A percentile compares a stretch with the other conserved stretches of the same genome.
Conservation (phyloP, 768 basidiomycete genomes). For the Lyophyllum decastes region DNA sequence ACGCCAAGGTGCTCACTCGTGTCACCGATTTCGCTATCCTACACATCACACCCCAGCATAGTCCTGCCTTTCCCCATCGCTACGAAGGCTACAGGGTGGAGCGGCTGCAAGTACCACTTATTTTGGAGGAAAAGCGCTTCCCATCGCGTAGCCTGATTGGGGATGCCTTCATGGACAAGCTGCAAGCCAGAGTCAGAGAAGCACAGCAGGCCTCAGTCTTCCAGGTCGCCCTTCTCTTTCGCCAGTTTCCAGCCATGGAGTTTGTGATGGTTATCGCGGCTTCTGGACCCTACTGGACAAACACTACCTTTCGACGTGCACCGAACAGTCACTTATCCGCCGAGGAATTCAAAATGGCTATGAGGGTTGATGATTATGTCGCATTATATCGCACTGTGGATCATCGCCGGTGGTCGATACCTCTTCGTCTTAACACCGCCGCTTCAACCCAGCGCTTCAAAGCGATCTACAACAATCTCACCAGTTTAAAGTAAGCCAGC, state of each 20-base stretch:
- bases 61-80: neutral
- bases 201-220: neutral
- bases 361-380: neutral
- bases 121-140: neutral
- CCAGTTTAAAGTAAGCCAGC: neutral
- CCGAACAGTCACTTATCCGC: neutral
- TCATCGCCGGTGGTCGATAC: neutral
- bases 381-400: neutral
- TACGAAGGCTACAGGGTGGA: neutral
- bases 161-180: neutral
- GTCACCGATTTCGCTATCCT: slow-evolving; percentile 1
- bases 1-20: neutral
- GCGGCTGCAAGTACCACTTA: neutral
- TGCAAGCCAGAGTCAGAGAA: neutral
- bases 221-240: neutral
- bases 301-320: neutral
- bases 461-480: neutral
- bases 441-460: neutral
- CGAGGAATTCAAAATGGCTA: neutral
- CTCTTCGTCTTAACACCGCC: neutral
- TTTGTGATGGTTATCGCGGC: neutral
- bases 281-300: neutral
- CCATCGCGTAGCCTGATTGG: neutral
- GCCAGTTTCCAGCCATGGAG: neutral
- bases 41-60: neutral